These are phyloP conservation scores for Penicillium atrosanguineum DNA, from an alignment of 495 filamentous ascomycete species.

Conservation along the genomic window DNA sequence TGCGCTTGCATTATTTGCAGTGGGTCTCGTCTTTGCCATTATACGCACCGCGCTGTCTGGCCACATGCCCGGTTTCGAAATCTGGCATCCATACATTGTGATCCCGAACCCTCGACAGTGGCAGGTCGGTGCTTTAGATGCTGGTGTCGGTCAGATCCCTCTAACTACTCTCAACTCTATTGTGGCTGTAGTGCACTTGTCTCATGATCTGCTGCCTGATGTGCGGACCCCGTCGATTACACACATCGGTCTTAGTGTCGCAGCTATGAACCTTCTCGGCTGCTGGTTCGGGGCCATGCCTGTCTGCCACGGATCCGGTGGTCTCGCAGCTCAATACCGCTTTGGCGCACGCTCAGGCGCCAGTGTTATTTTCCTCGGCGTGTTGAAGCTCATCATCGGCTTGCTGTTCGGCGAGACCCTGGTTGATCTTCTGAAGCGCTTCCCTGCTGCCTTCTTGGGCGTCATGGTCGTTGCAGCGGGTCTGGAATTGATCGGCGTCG, in stretches of 20 bases:
- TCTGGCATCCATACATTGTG: conserved; percentile 48
- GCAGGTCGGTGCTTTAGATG: conserved; percentile 48
- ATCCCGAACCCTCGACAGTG: conserved; percentile 48
- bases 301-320: conserved; percentile 89
- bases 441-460: conserved; percentile 72
- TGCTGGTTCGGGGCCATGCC: conserved; percentile 96
- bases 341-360: conserved; percentile 89
- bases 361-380: conserved; percentile 74
- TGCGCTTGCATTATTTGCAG: conserved; percentile 65
- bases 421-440: conserved; percentile 61
- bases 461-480: conserved; percentile 89
- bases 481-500: conserved; percentile 79
- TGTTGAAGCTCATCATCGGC: conserved; percentile 73
- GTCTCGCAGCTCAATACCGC: conserved; percentile 81
- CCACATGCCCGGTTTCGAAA: conserved; percentile 43
- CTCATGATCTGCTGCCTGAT: conserved; percentile 68
- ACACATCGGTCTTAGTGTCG: conserved; percentile 74
- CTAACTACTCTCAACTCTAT: conserved; percentile 89
- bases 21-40: conserved; percentile 60
- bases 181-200: conserved; percentile 76
- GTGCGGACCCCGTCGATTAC: conserved; percentile 65
- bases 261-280: conserved; percentile 75
- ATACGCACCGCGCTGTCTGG: conserved; percentile 33
- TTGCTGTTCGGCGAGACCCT: conserved; percentile 68
- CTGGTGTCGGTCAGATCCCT: conserved; percentile 80